phyloP scores from a whole-genome alignment of 768 basidiomycete species.

The Pisolithus sp. region DNA sequence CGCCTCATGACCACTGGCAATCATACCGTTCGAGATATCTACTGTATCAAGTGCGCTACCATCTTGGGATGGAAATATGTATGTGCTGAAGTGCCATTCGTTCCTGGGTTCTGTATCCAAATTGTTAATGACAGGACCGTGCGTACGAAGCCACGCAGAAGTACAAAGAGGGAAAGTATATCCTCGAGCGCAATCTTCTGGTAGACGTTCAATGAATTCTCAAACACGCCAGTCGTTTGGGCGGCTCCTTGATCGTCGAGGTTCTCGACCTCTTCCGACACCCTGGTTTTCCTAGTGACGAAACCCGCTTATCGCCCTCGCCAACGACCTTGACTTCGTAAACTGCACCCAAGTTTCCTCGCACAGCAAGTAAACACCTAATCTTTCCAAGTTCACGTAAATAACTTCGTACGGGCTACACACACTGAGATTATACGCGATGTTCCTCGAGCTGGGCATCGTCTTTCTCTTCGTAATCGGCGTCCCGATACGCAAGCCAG shows the following conservation, averaged over 20 bases:
- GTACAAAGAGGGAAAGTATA: constrained; percentile 98
- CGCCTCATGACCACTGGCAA: constrained; percentile 95
- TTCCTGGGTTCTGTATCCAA: constrained; percentile 1
- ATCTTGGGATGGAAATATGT: constrained; percentile 99
- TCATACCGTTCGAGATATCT: constrained; percentile 94
- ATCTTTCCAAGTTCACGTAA: not conserved
- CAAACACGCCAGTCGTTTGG: constrained; percentile 6
- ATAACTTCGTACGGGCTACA: not conserved
- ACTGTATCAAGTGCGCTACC: constrained; percentile 82
- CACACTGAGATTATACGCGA: not conserved
- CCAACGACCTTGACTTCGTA: not conserved
- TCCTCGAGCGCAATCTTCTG: constrained; percentile 90
- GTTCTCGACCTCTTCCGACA: constrained; percentile 7
- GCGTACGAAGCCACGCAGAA: constrained; percentile 88
- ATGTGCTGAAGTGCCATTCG: constrained; percentile 6
- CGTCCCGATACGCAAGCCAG: constrained; percentile 4
- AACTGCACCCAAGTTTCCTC: not conserved
- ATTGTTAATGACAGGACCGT: constrained; percentile 56
- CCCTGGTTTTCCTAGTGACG: not conserved
- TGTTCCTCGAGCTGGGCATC: constrained; percentile 5
- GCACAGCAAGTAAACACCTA: not conserved
- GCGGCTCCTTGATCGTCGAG: constrained; percentile 3
- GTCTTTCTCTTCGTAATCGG: not conserved
- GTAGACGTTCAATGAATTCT: constrained; percentile 68
- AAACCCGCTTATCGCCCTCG: not conserved